A percentile compares a stretch with the other conserved stretches of the same genome.
These are phyloP conservation scores for Fraxinus dipetala DNA, from an alignment of 305 asterid species.

Conservation along the genomic window DNA sequence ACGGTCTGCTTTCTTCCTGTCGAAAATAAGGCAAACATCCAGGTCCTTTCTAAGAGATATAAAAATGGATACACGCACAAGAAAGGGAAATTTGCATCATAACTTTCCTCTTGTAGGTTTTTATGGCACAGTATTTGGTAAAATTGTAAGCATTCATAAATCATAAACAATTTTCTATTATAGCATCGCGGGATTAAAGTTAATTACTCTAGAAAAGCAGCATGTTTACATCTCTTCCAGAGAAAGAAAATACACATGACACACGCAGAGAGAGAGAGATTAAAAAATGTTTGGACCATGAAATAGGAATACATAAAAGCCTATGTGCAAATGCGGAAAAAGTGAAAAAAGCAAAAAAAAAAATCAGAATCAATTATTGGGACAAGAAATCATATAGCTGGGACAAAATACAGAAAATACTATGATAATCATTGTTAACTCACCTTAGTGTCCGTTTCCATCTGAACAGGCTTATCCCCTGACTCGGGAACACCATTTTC, in stretches of 20 bases:
- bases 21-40: neutral
- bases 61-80: neutral
- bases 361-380: neutral
- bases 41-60: neutral
- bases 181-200: neutral
- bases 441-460: conserved; percentile 82
- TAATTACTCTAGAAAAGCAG: neutral
- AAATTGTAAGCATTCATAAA: neutral
- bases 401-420: neutral
- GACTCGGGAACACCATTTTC: conserved; percentile 71
- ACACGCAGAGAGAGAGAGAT: neutral
- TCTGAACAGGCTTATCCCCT: conserved; percentile 60
- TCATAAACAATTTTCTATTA: neutral
- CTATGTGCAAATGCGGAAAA: neutral
- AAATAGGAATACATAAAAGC: neutral
- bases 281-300: neutral
- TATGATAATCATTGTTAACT: neutral
- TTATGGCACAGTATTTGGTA: neutral
- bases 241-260: neutral
- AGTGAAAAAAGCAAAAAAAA: neutral
- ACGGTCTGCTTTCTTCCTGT: neutral
- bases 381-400: neutral
- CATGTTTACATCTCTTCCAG: neutral
- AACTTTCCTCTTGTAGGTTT: neutral
- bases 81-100: neutral